Evolutionary conservation across 345 rosid species (phyloP).

Genomic region (Cardiospermum halicacabum): DNA sequence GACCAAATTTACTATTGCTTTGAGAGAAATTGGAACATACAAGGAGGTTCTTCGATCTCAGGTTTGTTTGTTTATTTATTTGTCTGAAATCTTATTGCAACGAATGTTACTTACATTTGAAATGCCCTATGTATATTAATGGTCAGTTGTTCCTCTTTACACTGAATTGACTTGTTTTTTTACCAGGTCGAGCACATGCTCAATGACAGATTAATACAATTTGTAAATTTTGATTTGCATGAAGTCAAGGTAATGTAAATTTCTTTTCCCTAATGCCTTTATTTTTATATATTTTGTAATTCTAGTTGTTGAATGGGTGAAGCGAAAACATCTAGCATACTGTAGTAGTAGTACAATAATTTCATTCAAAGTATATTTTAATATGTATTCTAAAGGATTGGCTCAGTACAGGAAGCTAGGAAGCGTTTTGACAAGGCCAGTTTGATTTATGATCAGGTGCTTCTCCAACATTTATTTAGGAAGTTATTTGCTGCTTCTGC

Average conservation of each 20-base stretch:
- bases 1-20: conserved; percentile 97
- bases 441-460: conserved; percentile 90
- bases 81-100: conserved; percentile 3
- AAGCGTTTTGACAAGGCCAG: conserved; percentile 96
- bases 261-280: conserved; percentile 14
- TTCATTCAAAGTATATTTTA: neutral
- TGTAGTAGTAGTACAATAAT: neutral
- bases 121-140: neutral
- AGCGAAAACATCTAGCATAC: neutral
- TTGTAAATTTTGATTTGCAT: conserved; percentile 76
- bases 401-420: conserved; percentile 81
- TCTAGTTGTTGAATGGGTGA: neutral
- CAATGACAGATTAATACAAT: conserved; percentile 88
- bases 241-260: conserved; percentile 80
- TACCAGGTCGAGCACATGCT: conserved; percentile 95
- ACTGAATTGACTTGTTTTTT: conserved; percentile 12
- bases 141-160: conserved; percentile 1
- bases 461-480: conserved; percentile 8
- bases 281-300: neutral
- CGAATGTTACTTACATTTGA: too few relatives aligned
- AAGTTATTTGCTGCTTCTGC: conserved; percentile 6
- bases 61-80: conserved; percentile 35
- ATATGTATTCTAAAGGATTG: conserved; percentile 20
- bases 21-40: conserved; percentile 98
- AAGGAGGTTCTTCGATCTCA: conserved; percentile 97